A percentile compares a stretch with the other conserved stretches of the same genome.
phyloP scores from a whole-genome alignment of 768 basidiomycete genomes.

The Leccinum arenicola region DNA sequence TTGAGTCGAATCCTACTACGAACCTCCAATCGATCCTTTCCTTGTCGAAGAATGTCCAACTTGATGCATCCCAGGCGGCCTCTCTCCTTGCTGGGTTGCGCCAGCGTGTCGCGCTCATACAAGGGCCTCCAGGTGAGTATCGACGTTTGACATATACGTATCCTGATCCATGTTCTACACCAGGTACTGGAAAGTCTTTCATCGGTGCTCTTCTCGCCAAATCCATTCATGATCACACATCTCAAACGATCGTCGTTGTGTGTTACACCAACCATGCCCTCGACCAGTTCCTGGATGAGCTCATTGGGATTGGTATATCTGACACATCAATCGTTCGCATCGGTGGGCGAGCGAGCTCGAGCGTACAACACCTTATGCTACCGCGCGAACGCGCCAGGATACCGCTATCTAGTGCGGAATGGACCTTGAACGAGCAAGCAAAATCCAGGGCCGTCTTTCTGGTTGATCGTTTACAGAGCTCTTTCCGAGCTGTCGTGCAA shows the following conservation, averaged over 20 bases:
- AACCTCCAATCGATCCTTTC: slow-evolving; percentile 42
- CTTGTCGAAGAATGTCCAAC: slow-evolving; percentile 37
- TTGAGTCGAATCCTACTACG: slow-evolving; percentile 31
- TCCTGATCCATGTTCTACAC: neutral
- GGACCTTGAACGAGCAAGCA: slow-evolving; percentile 40
- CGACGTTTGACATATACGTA: neutral
- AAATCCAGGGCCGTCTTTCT: slow-evolving; percentile 25
- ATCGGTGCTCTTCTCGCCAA: slow-evolving; percentile 68
- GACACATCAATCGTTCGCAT: slow-evolving; percentile 49
- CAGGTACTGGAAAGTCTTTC: slow-evolving; percentile 75
- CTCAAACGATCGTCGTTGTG: slow-evolving; percentile 57
- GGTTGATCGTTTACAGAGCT: slow-evolving; percentile 23
- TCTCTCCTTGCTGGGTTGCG: slow-evolving; percentile 52
- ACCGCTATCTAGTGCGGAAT: slow-evolving; percentile 33
- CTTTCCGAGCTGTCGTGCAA: slow-evolving; percentile 31
- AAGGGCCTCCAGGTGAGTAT: slow-evolving; percentile 65
- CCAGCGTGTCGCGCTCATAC: slow-evolving; percentile 59
- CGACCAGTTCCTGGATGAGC: slow-evolving; percentile 64
- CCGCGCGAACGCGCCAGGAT: slow-evolving; percentile 32
- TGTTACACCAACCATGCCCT: slow-evolving; percentile 77
- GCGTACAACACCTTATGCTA: slow-evolving; percentile 47
- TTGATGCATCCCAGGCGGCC: slow-evolving; percentile 51
- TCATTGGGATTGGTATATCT: slow-evolving; percentile 59
- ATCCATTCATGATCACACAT: slow-evolving; percentile 47
- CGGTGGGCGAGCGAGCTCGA: slow-evolving; percentile 50